Percentiles rank a stretch among this genome's conserved stretches.
Evolutionary conservation across 192 early-diverging fungal genomes (phyloP).

Genomic region (Umbelopsis sp.): DNA sequence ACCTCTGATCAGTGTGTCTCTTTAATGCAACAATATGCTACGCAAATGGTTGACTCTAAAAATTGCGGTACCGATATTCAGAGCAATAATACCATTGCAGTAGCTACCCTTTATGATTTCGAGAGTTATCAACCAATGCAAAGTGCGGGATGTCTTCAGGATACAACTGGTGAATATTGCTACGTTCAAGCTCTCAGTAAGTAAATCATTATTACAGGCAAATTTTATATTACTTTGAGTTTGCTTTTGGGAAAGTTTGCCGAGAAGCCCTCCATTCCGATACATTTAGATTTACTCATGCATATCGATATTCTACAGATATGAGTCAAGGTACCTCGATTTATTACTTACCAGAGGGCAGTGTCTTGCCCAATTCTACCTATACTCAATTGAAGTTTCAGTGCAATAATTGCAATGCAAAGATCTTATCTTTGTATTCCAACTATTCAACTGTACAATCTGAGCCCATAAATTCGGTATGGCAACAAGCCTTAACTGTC

Average conservation of each 20-base stretch:
- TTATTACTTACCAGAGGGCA: not conserved
- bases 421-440: not conserved
- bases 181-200: not conserved
- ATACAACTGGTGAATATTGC: slow-evolving; percentile 1
- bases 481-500: not conserved
- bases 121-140: slow-evolving; percentile 4
- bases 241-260: not conserved
- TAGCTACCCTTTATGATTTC: slow-evolving; percentile 7
- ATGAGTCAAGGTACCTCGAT: slow-evolving; percentile 1
- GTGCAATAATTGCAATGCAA: not conserved
- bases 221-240: not conserved
- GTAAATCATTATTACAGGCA: not conserved
- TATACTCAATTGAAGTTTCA: not conserved
- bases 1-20: not conserved
- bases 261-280: not conserved
- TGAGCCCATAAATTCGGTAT: not conserved
- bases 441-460: not conserved
- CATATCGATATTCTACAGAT: not conserved
- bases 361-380: not conserved
- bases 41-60: not conserved
- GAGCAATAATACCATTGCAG: slow-evolving; percentile 2
- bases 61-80: not conserved
- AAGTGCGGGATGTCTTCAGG: not conserved
- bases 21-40: slow-evolving; percentile 10
- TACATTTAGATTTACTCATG: not conserved